Conservation (phyloP, 164 flowering plant genomes). For the Nelumbo lutea region DNA sequence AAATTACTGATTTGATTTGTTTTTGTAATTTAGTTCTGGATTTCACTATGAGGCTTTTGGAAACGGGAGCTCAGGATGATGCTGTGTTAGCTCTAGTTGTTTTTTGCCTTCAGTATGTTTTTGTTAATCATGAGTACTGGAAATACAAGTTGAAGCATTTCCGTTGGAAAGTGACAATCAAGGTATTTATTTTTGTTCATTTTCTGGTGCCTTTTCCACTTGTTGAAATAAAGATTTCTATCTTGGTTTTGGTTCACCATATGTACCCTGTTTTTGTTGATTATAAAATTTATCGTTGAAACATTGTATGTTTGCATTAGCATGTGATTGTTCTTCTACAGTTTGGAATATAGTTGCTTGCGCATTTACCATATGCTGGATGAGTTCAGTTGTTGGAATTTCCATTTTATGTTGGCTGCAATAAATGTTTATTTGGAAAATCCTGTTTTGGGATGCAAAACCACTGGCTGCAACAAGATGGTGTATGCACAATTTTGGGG, state of each 20-base stretch:
- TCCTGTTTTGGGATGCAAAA: too few species aligned
- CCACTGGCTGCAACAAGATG: too few species aligned
- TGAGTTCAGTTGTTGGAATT: too few species aligned
- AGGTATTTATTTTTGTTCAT: conserved; percentile 36
- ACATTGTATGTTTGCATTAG: too few species aligned
- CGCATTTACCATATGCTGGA: too few species aligned
- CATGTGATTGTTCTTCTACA: too few species aligned
- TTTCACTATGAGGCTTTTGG: conserved; percentile 70
- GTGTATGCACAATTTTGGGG: too few species aligned
- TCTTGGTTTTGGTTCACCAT: background rate
- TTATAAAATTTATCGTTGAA: background rate
- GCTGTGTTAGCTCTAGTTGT: conserved; percentile 49
- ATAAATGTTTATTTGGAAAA: too few species aligned
- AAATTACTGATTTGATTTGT: background rate
- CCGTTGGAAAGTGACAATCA: conserved; percentile 81
- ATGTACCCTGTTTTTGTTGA: background rate
- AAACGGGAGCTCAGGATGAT: conserved; percentile 64
- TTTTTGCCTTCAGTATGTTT: conserved; percentile 75
- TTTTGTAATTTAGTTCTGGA: conserved; percentile 63
- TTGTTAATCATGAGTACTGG: conserved; percentile 90
- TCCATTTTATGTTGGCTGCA: too few species aligned
- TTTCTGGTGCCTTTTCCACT: background rate
- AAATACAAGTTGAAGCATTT: conserved; percentile 68
- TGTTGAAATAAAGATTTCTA: background rate
- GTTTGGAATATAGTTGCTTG: too few species aligned